Evolutionary conservation across 2,329 filamentous ascomycete genomes (phyloP).

Genomic region (Alternaria infectoria): DNA sequence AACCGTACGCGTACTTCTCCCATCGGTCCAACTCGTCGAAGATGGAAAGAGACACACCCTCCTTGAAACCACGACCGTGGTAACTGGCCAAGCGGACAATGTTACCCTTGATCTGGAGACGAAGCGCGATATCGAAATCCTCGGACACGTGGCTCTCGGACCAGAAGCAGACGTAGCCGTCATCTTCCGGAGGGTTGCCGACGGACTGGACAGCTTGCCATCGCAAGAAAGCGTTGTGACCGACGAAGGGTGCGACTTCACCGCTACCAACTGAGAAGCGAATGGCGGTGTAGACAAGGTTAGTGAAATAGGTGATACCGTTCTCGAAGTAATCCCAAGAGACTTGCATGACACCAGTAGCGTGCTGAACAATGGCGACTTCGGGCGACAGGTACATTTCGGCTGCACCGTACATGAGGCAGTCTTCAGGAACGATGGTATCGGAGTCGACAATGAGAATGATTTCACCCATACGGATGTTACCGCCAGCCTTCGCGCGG

Average conservation of each 20-base stretch:
- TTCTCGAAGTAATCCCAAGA: slow-evolving; percentile 74
- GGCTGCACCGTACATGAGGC: slow-evolving; percentile 77
- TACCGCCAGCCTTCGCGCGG: slow-evolving; percentile 76
- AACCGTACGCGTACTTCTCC: slow-evolving; percentile 73
- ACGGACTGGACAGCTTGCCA: slow-evolving; percentile 69
- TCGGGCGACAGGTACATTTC: slow-evolving; percentile 82
- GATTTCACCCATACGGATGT: slow-evolving; percentile 83
- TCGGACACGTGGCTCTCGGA: slow-evolving; percentile 78
- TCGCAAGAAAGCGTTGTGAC: slow-evolving; percentile 75
- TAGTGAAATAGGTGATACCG: slow-evolving; percentile 77
- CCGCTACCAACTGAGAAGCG: slow-evolving; percentile 71
- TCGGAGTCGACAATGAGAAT: slow-evolving; percentile 64
- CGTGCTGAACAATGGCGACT: slow-evolving; percentile 78
- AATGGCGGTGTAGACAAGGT: slow-evolving; percentile 75
- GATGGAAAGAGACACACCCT: slow-evolving; percentile 74
- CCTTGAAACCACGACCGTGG: slow-evolving; percentile 72
- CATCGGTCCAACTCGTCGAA: slow-evolving; percentile 73
- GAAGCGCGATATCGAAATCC: slow-evolving; percentile 75
- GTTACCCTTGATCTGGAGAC: slow-evolving; percentile 71
- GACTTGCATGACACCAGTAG: slow-evolving; percentile 72
- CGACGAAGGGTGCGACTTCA: slow-evolving; percentile 75
- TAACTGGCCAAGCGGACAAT: slow-evolving; percentile 72
- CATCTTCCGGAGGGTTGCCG: slow-evolving; percentile 51
- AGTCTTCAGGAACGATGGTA: slow-evolving; percentile 64
- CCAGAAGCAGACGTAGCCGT: slow-evolving; percentile 71